These are phyloP conservation scores for Venturiaceae sp. DNA, from an alignment of 2,329 filamentous ascomycete genomes.

Conservation along the genomic window DNA sequence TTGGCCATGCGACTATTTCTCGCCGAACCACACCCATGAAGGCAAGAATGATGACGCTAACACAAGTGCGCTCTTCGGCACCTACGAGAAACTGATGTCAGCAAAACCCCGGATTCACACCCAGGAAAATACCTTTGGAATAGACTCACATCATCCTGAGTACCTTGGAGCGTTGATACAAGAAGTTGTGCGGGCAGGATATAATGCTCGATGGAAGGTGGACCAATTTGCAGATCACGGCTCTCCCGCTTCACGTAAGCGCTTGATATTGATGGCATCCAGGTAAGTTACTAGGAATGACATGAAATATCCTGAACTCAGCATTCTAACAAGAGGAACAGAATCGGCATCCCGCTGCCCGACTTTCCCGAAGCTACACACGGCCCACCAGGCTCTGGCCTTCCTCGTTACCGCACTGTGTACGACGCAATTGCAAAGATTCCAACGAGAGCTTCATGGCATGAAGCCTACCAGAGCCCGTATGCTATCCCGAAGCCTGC, in stretches of 20 bases:
- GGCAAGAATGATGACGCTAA: neutral
- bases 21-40: neutral
- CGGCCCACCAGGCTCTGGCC: neutral
- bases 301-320: neutral
- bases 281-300: neutral
- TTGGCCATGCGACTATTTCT: slow-evolving; percentile 4
- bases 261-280: slow-evolving; percentile 1
- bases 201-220: slow-evolving; percentile 4
- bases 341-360: neutral
- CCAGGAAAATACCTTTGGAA: slow-evolving; percentile 2
- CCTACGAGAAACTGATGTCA: neutral
- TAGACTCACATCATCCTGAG: neutral
- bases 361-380: slow-evolving; percentile 1
- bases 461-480: neutral
- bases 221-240: slow-evolving; percentile 2
- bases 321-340: neutral
- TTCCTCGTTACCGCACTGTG: neutral
- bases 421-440: neutral
- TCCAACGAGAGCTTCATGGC: neutral
- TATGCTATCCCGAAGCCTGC: neutral
- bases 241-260: neutral
- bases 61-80: neutral
- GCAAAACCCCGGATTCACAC: neutral
- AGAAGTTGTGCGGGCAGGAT: neutral
- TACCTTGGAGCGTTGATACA: neutral